Evolutionary conservation across 2,329 filamentous ascomycete species (phyloP).

Genomic region (Xylariaceae sp.): DNA sequence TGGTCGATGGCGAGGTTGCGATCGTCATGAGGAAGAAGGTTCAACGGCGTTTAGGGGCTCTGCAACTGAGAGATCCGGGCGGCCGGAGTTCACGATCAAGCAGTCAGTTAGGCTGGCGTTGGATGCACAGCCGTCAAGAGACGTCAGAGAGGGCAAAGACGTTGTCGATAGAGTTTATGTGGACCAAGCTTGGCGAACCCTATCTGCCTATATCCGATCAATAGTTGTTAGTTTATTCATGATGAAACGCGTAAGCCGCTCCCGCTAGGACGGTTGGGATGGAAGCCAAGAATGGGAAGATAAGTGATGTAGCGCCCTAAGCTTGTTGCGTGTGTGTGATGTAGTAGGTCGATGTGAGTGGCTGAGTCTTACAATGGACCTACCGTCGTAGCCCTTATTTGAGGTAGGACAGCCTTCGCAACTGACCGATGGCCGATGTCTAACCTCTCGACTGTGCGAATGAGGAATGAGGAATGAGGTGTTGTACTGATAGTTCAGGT

Average conservation of each 20-base stretch:
- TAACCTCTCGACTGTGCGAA: no score
- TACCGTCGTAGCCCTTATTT: not conserved
- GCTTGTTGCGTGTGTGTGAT: no score
- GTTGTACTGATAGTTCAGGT: no score
- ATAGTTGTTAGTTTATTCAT: no score
- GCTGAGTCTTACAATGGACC: not conserved
- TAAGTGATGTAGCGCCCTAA: no score
- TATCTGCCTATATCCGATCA: not conserved
- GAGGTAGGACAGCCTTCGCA: not conserved
- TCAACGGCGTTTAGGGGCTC: constrained; percentile 27
- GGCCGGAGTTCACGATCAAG: constrained; percentile 14
- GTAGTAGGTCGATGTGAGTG: no score
- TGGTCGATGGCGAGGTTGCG: constrained; percentile 25
- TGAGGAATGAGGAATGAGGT: no score
- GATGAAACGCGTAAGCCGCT: no score
- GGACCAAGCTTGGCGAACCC: not conserved
- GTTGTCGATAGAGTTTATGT: not conserved
- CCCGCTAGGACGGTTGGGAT: not conserved
- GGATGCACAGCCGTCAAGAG: not conserved
- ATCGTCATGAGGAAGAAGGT: constrained; percentile 29
- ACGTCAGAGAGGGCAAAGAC: no score
- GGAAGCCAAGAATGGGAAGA: no score
- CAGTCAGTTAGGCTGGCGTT: no score
- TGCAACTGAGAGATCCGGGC: constrained; percentile 6
- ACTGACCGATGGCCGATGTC: no score